These are phyloP conservation scores for Phaeosphaeriaceae sp. DNA, from an alignment of 2,329 filamentous ascomycete species.

Conservation along the genomic window DNA sequence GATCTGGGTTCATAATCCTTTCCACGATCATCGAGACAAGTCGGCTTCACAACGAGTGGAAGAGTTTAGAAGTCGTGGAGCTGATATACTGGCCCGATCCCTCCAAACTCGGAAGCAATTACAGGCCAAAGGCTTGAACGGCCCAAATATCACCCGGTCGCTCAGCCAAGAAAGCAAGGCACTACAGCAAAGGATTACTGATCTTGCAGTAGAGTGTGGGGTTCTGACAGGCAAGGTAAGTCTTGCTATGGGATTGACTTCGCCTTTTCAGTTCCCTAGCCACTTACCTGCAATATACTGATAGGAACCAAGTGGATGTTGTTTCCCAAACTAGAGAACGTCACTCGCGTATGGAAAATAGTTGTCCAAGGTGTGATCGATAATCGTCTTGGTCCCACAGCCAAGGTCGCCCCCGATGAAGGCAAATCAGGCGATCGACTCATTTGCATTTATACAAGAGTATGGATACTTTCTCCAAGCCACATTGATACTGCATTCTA, in stretches of 20 bases:
- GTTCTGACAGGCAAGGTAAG: slow-evolving; percentile 71
- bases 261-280: no score
- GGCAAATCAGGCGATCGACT: slow-evolving; percentile 56
- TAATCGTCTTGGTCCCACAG: slow-evolving; percentile 72
- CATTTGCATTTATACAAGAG: slow-evolving; percentile 49
- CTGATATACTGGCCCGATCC: slow-evolving; percentile 60
- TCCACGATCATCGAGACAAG: slow-evolving; percentile 47
- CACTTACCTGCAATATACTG: slow-evolving; percentile 4
- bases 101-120: slow-evolving; percentile 56
- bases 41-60: slow-evolving; percentile 49
- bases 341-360: slow-evolving; percentile 69
- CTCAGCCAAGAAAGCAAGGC: slow-evolving; percentile 52
- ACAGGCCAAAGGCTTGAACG: slow-evolving; percentile 57
- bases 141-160: slow-evolving; percentile 51
- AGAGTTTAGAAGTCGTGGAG: slow-evolving; percentile 61
- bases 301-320: slow-evolving; percentile 70
- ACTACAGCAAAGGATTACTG: slow-evolving; percentile 63
- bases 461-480: not conserved
- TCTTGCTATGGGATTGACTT: not conserved
- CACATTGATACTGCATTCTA: slow-evolving; percentile 50
- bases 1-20: slow-evolving; percentile 77
- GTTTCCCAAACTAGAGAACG: slow-evolving; percentile 62
- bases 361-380: slow-evolving; percentile 71
- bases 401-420: slow-evolving; percentile 72
- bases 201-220: slow-evolving; percentile 64